These are phyloP conservation scores for Globisporangium takayamanum DNA, from an alignment of 352 stramenopile genomes.

Conservation along the genomic window DNA sequence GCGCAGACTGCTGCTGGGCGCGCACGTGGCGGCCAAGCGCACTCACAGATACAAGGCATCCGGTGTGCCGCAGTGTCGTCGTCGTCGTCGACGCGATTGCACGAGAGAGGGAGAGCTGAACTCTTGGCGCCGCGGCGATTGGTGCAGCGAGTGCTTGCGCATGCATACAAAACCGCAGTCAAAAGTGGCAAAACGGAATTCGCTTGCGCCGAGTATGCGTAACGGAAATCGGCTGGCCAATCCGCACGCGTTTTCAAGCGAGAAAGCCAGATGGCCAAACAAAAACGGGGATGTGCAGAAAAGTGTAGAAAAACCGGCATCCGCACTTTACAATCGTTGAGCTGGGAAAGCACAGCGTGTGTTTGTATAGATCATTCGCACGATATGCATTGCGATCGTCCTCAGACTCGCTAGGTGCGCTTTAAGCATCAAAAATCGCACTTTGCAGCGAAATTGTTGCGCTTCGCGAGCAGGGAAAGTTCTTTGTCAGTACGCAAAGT, in stretches of 20 bases:
- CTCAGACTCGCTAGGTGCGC: too few relatives aligned
- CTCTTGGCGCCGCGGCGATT: background rate
- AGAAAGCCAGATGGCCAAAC: constrained; percentile 4
- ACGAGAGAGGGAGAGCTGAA: background rate
- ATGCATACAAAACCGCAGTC: background rate
- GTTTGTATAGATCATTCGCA: too few relatives aligned
- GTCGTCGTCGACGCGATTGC: background rate
- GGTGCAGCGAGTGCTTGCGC: too few relatives aligned
- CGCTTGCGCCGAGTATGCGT: background rate
- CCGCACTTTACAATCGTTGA: background rate
- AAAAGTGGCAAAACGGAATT: background rate
- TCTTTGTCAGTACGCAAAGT: too few relatives aligned
- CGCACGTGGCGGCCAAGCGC: background rate
- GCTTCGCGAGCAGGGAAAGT: too few relatives aligned
- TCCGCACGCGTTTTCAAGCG: background rate
- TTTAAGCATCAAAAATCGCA: too few relatives aligned
- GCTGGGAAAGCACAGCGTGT: too few relatives aligned
- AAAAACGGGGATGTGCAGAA: background rate
- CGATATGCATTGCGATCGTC: too few relatives aligned
- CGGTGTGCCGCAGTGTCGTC: too few relatives aligned
- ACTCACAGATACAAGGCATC: too few relatives aligned
- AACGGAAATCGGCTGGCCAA: background rate
- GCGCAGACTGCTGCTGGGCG: background rate
- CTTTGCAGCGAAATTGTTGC: too few relatives aligned
- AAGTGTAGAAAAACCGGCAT: background rate